Conservation (phyloP, 805 yeast species). For the Candida ortonii region DNA sequence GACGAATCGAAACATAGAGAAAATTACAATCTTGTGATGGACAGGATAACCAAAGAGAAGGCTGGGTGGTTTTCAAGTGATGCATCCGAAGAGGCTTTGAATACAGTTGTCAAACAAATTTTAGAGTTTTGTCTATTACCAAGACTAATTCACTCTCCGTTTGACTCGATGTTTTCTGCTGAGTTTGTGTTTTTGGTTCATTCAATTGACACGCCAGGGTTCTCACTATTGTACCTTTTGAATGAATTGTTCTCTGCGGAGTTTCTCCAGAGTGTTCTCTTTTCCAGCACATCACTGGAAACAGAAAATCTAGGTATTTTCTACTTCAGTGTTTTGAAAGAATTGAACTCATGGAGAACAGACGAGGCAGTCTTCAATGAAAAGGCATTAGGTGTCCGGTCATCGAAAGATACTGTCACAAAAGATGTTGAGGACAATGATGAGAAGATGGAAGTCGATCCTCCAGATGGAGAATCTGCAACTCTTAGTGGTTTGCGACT, state of each 20-base stretch:
- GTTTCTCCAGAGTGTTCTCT: conserved; percentile 53
- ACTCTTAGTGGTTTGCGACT: conserved; percentile 16
- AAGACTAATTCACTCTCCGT: conserved; percentile 71
- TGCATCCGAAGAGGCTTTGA: conserved; percentile 14
- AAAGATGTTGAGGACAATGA: conserved; percentile 4
- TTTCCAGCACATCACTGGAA: conserved; percentile 70
- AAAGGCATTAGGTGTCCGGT: conserved; percentile 26
- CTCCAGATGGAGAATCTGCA: not conserved
- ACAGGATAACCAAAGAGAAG: conserved; percentile 31
- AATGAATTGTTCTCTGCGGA: conserved; percentile 45
- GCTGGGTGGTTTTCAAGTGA: conserved; percentile 38
- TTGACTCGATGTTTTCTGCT: conserved; percentile 73
- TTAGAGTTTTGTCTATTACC: conserved; percentile 71
- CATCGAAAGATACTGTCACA: conserved; percentile 4
- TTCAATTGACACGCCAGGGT: conserved; percentile 33
- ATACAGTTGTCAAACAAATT: conserved; percentile 26
- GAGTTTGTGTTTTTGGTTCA: conserved; percentile 57
- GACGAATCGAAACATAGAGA: conserved; percentile 46
- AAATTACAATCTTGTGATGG: conserved; percentile 35
- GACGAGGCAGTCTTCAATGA: conserved; percentile 30
- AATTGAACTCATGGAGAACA: conserved; percentile 38
- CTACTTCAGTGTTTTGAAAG: conserved; percentile 52
- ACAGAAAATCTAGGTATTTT: conserved; percentile 83
- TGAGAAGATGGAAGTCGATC: conserved; percentile 7
- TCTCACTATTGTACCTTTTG: conserved; percentile 38